Evolutionary conservation across 2,329 filamentous ascomycete genomes (phyloP).

Genomic region (Cercospora zeae-maydis): DNA sequence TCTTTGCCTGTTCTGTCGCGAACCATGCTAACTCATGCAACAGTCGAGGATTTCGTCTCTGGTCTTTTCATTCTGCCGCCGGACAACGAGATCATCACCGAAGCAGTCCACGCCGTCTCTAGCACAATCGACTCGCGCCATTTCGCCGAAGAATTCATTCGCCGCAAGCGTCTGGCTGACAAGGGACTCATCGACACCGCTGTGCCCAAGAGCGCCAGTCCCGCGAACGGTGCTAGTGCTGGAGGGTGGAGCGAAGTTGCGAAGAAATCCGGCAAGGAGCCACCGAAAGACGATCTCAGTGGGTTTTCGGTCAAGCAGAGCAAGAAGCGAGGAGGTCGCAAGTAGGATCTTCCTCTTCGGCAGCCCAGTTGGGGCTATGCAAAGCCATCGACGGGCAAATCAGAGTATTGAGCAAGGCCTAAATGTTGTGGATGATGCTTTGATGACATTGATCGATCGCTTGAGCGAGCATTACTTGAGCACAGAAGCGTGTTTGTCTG

Average conservation of each 20-base stretch:
- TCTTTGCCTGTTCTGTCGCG: not conserved
- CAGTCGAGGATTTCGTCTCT: slow-evolving; percentile 77
- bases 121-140: slow-evolving; percentile 88
- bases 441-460: not conserved
- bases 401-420: not conserved
- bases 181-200: slow-evolving; percentile 73
- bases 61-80: slow-evolving; percentile 71
- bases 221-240: slow-evolving; percentile 33
- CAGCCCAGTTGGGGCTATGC: not conserved
- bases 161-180: slow-evolving; percentile 87
- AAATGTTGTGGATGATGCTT: not conserved
- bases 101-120: slow-evolving; percentile 81
- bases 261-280: slow-evolving; percentile 64
- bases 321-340: slow-evolving; percentile 74
- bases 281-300: slow-evolving; percentile 46
- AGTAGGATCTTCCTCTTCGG: slow-evolving; percentile 6
- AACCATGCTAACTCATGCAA: slow-evolving; percentile 35
- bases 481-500: not conserved
- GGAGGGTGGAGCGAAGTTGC: slow-evolving; percentile 90
- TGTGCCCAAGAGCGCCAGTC: slow-evolving; percentile 48
- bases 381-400: not conserved
- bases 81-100: slow-evolving; percentile 78
- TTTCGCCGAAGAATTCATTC: slow-evolving; percentile 91
- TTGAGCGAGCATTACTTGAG: not conserved
- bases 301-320: slow-evolving; percentile 86